A percentile compares a stretch with the other conserved stretches of the same genome.
These are phyloP conservation scores for Gossypium australe DNA, from an alignment of 345 rosid species.

Conservation along the genomic window DNA sequence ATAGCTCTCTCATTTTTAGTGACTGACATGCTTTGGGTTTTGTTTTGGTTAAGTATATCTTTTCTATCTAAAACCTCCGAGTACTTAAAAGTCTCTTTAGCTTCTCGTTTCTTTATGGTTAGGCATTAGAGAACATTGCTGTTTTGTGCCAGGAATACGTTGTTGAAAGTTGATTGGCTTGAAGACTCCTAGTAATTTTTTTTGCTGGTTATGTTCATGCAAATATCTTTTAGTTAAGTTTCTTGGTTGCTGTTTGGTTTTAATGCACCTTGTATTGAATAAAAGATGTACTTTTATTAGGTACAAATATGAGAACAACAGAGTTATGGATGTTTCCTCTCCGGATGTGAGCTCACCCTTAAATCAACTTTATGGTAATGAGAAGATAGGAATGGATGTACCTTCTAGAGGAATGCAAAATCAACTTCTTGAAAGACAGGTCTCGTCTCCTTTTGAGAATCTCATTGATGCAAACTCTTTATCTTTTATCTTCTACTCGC, in stretches of 20 bases:
- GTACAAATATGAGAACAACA: slow-evolving; percentile 85
- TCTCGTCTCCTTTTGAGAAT: slow-evolving; percentile 25
- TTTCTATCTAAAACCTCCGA: neutral
- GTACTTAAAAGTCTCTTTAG: neutral
- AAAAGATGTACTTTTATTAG: slow-evolving; percentile 29
- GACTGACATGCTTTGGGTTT: neutral
- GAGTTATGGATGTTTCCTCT: slow-evolving; percentile 69
- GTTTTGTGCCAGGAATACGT: neutral
- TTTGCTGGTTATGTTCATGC: neutral
- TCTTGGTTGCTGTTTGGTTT: neutral
- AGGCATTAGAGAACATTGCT: neutral
- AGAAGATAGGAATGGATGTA: slow-evolving; percentile 53
- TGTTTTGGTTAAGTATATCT: neutral
- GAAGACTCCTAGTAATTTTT: neutral
- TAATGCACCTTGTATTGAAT: neutral
- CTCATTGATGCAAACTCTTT: slow-evolving; percentile 2
- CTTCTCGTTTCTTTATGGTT: neutral
- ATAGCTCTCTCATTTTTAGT: neutral
- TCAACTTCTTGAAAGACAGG: slow-evolving; percentile 96
- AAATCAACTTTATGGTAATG: slow-evolving; percentile 73
- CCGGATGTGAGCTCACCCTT: slow-evolving; percentile 67
- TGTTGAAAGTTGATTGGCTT: slow-evolving; percentile 2
- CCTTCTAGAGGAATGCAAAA: slow-evolving; percentile 77
- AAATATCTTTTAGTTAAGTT: slow-evolving; percentile 8
- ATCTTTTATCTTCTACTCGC: neutral